Evolutionary conservation across 495 filamentous ascomycete genomes (phyloP).

Genomic region (Clohesyomyces aquaticus): DNA sequence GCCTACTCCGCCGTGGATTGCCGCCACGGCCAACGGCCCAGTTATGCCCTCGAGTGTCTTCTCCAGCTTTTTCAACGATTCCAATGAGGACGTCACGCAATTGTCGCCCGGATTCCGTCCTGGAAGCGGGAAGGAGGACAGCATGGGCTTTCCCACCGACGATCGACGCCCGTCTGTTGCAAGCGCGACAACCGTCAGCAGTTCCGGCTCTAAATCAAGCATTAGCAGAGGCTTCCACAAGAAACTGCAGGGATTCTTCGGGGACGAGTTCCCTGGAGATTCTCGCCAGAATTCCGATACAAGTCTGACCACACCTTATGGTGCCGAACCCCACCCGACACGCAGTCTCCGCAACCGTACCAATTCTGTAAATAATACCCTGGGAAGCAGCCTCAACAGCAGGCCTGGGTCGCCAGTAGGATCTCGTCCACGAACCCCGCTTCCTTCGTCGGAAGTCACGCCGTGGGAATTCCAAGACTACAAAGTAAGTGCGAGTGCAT

Average conservation of each 20-base stretch:
- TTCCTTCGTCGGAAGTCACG: slow-evolving; percentile 89
- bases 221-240: slow-evolving; percentile 70
- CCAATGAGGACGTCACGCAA: slow-evolving; percentile 66
- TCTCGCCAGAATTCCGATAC: slow-evolving; percentile 66
- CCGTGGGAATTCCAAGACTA: slow-evolving; percentile 94
- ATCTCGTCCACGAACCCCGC: slow-evolving; percentile 78
- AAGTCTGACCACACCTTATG: slow-evolving; percentile 61
- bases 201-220: slow-evolving; percentile 84
- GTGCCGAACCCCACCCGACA: slow-evolving; percentile 51
- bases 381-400: slow-evolving; percentile 59
- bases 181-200: slow-evolving; percentile 86
- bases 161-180: slow-evolving; percentile 86
- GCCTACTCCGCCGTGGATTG: slow-evolving; percentile 42
- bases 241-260: slow-evolving; percentile 81
- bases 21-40: slow-evolving; percentile 28
- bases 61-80: slow-evolving; percentile 65
- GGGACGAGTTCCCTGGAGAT: slow-evolving; percentile 74
- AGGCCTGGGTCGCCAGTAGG: slow-evolving; percentile 60
- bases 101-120: slow-evolving; percentile 70
- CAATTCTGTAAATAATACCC: slow-evolving; percentile 67
- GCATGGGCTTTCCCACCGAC: slow-evolving; percentile 70
- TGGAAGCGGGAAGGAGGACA: slow-evolving; percentile 61
- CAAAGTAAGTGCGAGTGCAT: slow-evolving; percentile 57
- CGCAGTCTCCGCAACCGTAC: slow-evolving; percentile 66
- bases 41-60: slow-evolving; percentile 48